Base-by-base conservation (phyloP, 2,329 filamentous ascomycete genomes). In the Fusarium devonianum region DNA sequence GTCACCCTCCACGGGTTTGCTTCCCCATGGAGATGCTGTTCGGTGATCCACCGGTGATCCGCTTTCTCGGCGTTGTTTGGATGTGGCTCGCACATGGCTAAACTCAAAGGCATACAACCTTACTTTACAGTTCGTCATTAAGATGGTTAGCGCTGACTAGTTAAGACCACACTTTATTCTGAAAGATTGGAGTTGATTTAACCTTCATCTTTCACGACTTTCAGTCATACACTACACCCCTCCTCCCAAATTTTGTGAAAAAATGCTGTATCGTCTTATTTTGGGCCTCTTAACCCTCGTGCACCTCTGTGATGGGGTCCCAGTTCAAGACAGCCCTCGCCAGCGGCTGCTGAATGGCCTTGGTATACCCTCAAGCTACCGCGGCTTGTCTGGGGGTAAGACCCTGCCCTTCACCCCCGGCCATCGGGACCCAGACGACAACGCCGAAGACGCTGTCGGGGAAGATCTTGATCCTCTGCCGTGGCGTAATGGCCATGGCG, bases 381-480 rank as follows among this genome's bases (percentile, higher is more conserved):
- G 66, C 42, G 73, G 70, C 47, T 66, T 58, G 40, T 56, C 63
- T 43, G 63, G 58, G 7, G 61, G 57, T 45, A 69, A 67, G 47
- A 55, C 65, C 28, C 69, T 72, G 10, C 85, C 85, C 1, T 89
- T 87, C 63, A 83, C 76, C 9, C 84, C 84, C 0, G 81, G 73
- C 7, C 73, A 82, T 63, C 76, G 74, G 38, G 85, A 89, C 59
- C 83, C 83, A 1, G 79, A 83, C 53, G 86, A 89, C 67, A 73
- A 73, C 47, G 81, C 84, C 32, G 71, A 88, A 29, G 86, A 90
- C 67, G 70, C 84, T 5, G 67, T 86, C 32, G 81, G 79, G 10
- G 74, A 84, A 3, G 73, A 78, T 9, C 73, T 88, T n/a, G 79
- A 88, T 56, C 87, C 87, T 18, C 71, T 86, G 43, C 87, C 87